Base-by-base conservation (phyloP, 768 basidiomycete species). In the Porphyrellus cyaneotinctus region DNA sequence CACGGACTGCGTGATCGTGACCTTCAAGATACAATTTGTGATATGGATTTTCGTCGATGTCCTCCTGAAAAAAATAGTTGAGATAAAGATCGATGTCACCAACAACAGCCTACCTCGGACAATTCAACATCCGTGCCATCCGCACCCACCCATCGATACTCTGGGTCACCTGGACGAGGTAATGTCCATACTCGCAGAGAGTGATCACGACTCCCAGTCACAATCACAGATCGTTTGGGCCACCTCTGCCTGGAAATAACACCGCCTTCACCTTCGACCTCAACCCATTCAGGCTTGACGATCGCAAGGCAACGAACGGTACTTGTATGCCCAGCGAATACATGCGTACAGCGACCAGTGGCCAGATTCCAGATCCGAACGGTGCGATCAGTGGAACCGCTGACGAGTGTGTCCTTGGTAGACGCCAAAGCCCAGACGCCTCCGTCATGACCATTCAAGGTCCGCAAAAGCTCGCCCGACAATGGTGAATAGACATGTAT, bases 361-460 rank as follows among this genome's bases (percentile, higher is more conserved):
- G 79, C 70, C 32, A 95, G 75, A 63, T 95, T 85, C 94, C 93
- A 97, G 35, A 95, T 88, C 44, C 94, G 78, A 49, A 97, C 91
- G 0, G 92, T 95, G 26, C 94, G 84, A 72, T 97, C 94, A 9
- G 94, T 97, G 13, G 89, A 91, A 6, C 94, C 94, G 60, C 88
- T 92, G 59, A 95, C 94, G 17, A 94, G 80, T 24, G 87, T 81
- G 67, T 92, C 84, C 75, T 89, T 91, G 68, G 80, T 91, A 32
- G 88, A 86, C 6, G 89, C 88, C n/a, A 98, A 75, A 15, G 95
- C 94, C 95, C 95, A 98, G 2, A 98, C 93, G 17, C 95, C 95
- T 45, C 95, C 95, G 60, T 93, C 90, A 62, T 98, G 95, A 4
- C 95, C 95, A 52, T 88, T 79, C 38, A 98, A 78, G 2, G 85